Evolutionary conservation across 2,329 filamentous ascomycete species (phyloP), one percentile per base, ranked within the genome.

Genomic region (Colletotrichum sidae): DNA sequence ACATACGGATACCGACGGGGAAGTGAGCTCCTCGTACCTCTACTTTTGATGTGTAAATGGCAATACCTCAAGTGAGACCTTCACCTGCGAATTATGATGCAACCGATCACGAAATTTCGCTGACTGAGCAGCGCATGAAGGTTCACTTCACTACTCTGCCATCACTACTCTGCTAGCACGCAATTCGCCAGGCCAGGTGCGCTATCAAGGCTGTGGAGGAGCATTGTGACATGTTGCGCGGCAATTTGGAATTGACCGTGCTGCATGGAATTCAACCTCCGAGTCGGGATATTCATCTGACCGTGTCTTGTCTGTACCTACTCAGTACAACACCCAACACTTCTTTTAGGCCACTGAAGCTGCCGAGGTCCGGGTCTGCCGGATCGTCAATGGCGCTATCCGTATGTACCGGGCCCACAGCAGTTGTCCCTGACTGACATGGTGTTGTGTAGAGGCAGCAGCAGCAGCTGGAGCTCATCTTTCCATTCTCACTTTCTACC

Each of bases 51-150:
- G 35, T 56, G 38, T 55, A 37, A 45, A 15, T 56, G 13, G 44
- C 15, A 25, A 25, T 5, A 25, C 25, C 25, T 25, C 25, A 25
- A 5, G 25, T 25, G 25, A 25, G 25, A 25, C 25, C 25, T 25
- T 25, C 25, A 25, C 25, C 25, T 65, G 47, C 58, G 37, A 60
- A 63, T 52, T 41, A 65, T 57, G 63, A 66, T 57, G 52, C 58
- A 63, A 66, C 38, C 46, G 46, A 53, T 64, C 62, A 52, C 58
- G 37, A 53, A 41, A 52, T 8, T 25, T 44, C 52, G 63, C 58
- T 66, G 46, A 66, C 63, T 57, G 58, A 55, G 58, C 45, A 55
- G 52, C 17, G 33, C 37, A 35, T 13, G 39, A 6, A 37, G 34
- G 25, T 25, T 25, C 4, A 25, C 25, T 25, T 25, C 25, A 25